Conservation (phyloP, 2,329 filamentous ascomycete genomes). For the Ampelomyces quisqualis region DNA sequence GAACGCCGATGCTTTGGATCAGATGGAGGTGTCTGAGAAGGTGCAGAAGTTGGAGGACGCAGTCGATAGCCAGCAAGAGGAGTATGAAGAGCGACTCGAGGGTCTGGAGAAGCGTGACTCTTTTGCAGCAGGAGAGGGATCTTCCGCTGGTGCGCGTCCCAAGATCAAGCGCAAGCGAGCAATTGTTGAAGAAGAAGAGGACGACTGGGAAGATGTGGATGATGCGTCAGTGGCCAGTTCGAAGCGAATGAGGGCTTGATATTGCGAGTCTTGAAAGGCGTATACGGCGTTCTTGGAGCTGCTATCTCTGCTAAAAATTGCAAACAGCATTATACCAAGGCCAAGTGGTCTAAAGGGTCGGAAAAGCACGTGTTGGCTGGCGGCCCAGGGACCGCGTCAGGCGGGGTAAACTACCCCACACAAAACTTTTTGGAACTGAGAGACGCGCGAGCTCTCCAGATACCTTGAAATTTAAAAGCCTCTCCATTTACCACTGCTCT, state of each 20-base stretch:
- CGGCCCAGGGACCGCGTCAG: not conserved
- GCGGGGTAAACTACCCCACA: conserved; percentile 22
- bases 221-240: conserved; percentile 30
- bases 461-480: not conserved
- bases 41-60: conserved; percentile 72
- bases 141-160: conserved; percentile 15
- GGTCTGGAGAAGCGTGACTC: conserved; percentile 42
- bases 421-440: conserved; percentile 21
- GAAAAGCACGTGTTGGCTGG: too few species aligned
- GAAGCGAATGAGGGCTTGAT: conserved; percentile 28
- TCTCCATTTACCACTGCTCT: not conserved
- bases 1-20: conserved; percentile 69
- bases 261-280: too few species aligned
- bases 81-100: conserved; percentile 69
- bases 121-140: conserved; percentile 20
- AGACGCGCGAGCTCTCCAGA: too few species aligned
- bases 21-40: conserved; percentile 63
- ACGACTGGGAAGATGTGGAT: conserved; percentile 41
- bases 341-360: too few species aligned
- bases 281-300: too few species aligned
- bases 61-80: conserved; percentile 66
- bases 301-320: too few species aligned
- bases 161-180: conserved; percentile 40
- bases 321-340: too few species aligned
- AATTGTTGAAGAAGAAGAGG: conserved; percentile 43